Evolutionary conservation across 768 basidiomycete species (phyloP), one percentile per base, ranked within the genome.

Genomic region (Psilocybe subaeruginosa): DNA sequence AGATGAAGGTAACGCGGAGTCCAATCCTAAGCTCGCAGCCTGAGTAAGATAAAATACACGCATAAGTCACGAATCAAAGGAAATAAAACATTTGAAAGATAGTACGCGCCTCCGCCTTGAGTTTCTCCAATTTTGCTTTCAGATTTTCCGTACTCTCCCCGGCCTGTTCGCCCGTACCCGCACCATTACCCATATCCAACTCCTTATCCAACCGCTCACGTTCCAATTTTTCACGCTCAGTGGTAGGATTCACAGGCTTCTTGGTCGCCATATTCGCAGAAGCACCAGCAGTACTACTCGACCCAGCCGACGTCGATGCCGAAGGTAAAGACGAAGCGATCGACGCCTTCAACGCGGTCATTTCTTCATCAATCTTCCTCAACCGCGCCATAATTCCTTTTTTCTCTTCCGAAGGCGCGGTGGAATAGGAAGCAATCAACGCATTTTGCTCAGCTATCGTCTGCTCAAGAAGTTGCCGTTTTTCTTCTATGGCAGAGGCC

Each of bases 391-490:
- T 88, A 53, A 97, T 88, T 43, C 78, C 79, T 74, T 92, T 89
- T 78, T 92, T 96, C 76, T 91, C 90, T 57, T 89, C 85, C 0
- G 81, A 69, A 8, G 86, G 81, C 7, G 89, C 87, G 4, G 84
- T 83, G 27, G 79, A 74, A 12, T 97, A 74, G 35, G 85, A 84
- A 6, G 81, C 82, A 87, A 97, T 90, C 59, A 98, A 78, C 1
- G 85, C 79, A 73, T 95, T 97, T 76, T 97, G 96, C 74, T 96
- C 93, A 0, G 87, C 82, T 60, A 97, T 94, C 68, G 91, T 90
- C 70, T 90, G 84, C 65, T 94, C 91, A 19, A 93, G 74, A 41
- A 89, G 78, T 61, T 89, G 85, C 68, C 92, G 90, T 72, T 91
- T 91, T 3, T 84, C 86, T 2, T 90, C 91, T 33, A 92, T 81